A percentile compares a stretch with the other conserved stretches of the same genome.
phyloP scores from a whole-genome alignment of 371 early-diverging fungal species.

The Dentiscutata heterogama region DNA sequence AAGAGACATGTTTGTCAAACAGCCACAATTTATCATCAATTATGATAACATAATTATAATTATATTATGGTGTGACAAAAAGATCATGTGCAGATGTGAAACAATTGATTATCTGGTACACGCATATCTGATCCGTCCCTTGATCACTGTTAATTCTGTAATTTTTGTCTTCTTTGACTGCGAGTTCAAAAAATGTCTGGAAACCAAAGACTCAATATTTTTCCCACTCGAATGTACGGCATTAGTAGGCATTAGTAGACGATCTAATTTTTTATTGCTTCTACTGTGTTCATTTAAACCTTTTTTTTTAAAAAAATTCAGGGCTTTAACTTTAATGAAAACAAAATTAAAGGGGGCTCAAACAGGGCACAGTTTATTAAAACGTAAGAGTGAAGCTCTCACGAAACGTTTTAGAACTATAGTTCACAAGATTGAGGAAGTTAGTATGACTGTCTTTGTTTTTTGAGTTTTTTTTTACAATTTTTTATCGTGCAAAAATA shows the following conservation, averaged over 20 bases:
- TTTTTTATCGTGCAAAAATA: neutral
- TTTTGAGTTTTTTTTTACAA: neutral
- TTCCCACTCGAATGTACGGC: slow-evolving; percentile 94
- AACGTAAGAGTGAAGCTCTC: slow-evolving; percentile 98
- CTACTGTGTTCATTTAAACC: slow-evolving; percentile 24
- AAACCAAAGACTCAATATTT: slow-evolving; percentile 76
- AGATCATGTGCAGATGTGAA: neutral
- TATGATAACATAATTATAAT: neutral
- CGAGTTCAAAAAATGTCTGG: slow-evolving; percentile 66
- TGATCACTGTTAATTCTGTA: neutral
- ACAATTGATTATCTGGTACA: neutral
- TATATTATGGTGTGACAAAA: neutral
- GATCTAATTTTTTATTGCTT: slow-evolving; percentile 31
- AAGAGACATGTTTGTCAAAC: neutral
- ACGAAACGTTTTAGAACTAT: slow-evolving; percentile 96
- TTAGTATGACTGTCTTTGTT: slow-evolving; percentile 46
- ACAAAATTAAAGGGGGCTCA: slow-evolving; percentile 97
- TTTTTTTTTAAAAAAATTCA: slow-evolving; percentile 49
- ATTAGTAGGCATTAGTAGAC: too few relatives aligned
- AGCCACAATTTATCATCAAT: neutral
- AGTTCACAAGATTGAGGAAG: slow-evolving; percentile 94
- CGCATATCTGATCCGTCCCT: neutral
- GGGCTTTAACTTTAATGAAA: slow-evolving; percentile 96
- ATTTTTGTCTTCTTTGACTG: neutral
- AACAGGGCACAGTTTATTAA: slow-evolving; percentile 98